Evolutionary conservation across 768 basidiomycete genomes (phyloP).

Genomic region (Mycena haematopus): DNA sequence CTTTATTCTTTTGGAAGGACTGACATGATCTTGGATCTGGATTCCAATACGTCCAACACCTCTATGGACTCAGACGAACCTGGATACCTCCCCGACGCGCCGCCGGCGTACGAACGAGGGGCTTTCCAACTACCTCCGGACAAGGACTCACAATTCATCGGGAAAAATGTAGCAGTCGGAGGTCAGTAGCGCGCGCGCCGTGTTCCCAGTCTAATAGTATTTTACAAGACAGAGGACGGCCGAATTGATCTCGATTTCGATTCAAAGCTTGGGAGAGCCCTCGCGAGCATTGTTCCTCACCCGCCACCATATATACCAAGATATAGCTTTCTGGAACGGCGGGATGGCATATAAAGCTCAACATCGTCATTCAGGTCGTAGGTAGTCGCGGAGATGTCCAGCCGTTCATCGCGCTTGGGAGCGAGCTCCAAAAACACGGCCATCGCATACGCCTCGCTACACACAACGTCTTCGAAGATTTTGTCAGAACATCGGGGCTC

Average conservation of each 20-base stretch:
- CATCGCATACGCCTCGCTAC: constrained; percentile 54
- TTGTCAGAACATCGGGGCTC: constrained; percentile 43
- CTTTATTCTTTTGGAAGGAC: background rate
- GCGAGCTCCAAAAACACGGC: constrained; percentile 40
- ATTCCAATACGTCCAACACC: background rate
- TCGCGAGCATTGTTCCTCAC: constrained; percentile 19
- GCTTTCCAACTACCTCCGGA: background rate
- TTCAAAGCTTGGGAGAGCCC: constrained; percentile 17
- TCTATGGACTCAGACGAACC: constrained; percentile 1
- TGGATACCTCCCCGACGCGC: background rate
- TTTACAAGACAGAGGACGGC: constrained; percentile 14
- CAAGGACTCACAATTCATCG: constrained; percentile 5
- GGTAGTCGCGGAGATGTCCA: constrained; percentile 49
- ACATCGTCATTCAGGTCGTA: constrained; percentile 31
- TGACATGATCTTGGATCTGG: background rate
- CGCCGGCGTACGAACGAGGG: constrained; percentile 7
- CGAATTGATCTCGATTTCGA: constrained; percentile 25
- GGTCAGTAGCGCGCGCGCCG: background rate
- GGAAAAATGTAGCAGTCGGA: constrained; percentile 9
- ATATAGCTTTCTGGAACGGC: background rate
- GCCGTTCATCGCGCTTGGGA: constrained; percentile 51
- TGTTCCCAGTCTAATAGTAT: background rate
- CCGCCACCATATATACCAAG: constrained; percentile 12
- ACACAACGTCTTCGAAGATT: constrained; percentile 49
- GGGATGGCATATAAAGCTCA: constrained; percentile 25